Base-by-base conservation (phyloP, 2,329 filamentous ascomycete species). In the Nemania sp. region DNA sequence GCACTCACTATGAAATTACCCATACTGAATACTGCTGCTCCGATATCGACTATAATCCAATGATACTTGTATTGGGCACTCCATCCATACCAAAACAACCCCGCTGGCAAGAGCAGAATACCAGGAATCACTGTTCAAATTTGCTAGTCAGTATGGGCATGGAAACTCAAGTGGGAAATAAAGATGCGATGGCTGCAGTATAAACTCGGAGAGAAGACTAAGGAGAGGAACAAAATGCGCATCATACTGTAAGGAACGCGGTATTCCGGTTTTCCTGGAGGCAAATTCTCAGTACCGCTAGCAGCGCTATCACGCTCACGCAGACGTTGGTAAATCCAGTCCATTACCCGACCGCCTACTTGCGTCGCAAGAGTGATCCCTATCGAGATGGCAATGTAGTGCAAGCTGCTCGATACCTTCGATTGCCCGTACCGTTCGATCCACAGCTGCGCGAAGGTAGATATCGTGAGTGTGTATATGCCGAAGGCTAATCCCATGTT, bases 31-130 rank as follows among this genome's bases (percentile, higher is more conserved):
- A 83, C 72, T 0, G 70, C 67, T 1, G 77, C 78, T 2, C 82
- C 82, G 20, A 85, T 74, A 41, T 86, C 82, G 0, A 82, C 80
- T 5, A 82, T 73, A 17, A 84, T 77, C 79, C 80, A 86, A 61
- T 80, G 77, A 0, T 74, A 69, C 1, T 73, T 64, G 26, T 75
- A 71, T 43, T 84, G 72, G 0, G 81, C 81, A 0, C 75, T 72
- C 80, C 81, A 84, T 30, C 80, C 81, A 61, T 84, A 84, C 68
- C 78, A 75, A 54, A 83, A 76, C 0, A 84, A 70, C 1, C 78
- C 76, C 2, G 75, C 59, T 0, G 80, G 79, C 1, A 83, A 72
- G 39, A 82, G 73, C 14, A 81, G 58, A 0, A 74, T 72, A 2
- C 77, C 79, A 1, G 49, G 48, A 20, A 59, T 19, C 56, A 56